Evolutionary conservation across 2,329 filamentous ascomycete species (phyloP).

Genomic region (Nothophoma quercina): DNA sequence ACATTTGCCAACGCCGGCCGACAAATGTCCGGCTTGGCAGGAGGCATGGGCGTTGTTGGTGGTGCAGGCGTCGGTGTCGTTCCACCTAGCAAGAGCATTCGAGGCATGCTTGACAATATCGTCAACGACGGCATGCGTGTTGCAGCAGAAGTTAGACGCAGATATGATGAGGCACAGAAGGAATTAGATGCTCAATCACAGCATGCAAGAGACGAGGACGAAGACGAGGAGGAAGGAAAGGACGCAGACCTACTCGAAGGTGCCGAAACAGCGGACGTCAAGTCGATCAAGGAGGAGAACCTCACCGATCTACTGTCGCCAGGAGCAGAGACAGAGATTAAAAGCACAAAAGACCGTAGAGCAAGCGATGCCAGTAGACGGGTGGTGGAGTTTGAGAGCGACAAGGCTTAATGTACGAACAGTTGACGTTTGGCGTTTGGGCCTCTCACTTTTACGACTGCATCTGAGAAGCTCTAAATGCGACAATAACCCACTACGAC

Average conservation of each 20-base stretch:
- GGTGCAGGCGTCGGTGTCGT: conserved; percentile 61
- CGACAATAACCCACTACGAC: background rate
- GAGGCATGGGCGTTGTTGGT: conserved; percentile 54
- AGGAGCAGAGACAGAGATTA: conserved; percentile 31
- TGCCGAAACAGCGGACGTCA: conserved; percentile 57
- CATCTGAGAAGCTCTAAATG: background rate
- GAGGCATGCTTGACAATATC: conserved; percentile 95
- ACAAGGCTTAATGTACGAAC: conserved; percentile 26
- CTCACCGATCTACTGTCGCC: conserved; percentile 27
- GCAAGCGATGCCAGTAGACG: conserved; percentile 47
- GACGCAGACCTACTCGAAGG: conserved; percentile 59
- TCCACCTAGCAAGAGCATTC: conserved; percentile 74
- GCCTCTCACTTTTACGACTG: background rate
- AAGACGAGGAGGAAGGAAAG: conserved; percentile 66
- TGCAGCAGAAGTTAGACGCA: conserved; percentile 85
- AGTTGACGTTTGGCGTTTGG: conserved; percentile 16
- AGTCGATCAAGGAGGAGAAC: conserved; percentile 34
- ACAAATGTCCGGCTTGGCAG: conserved; percentile 52
- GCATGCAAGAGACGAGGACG: conserved; percentile 63
- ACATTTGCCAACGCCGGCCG: conserved; percentile 77
- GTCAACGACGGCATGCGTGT: conserved; percentile 97
- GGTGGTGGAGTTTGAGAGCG: conserved; percentile 50
- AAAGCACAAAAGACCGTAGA: conserved; percentile 38
- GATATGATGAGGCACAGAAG: conserved; percentile 94
- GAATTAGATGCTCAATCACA: conserved; percentile 81